Base-by-base conservation (phyloP, 1,139 yeast genomes). In the Yamadazyma diospyri region DNA sequence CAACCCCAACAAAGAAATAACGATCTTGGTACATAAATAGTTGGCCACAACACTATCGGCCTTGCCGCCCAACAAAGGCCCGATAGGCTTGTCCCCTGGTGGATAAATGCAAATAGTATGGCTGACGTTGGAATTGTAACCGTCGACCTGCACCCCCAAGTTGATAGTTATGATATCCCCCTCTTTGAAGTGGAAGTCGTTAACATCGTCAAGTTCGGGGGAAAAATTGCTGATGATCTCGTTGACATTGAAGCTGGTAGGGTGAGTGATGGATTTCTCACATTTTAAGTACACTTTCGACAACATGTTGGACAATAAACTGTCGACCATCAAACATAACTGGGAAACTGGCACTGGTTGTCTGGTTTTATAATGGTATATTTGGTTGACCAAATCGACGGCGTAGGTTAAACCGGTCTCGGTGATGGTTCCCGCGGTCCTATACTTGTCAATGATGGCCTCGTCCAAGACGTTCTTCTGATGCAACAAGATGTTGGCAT, bases 41-140 rank as follows among this genome's bases (percentile, higher is more conserved):
- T 94, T 74, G 13, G 97, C 98, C 48, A 89, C 81, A 29, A 84
- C 62, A 18, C 95, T 92, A 61, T 92, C 97, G 11, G 98, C 96
- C 46, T 80, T 77, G 37, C 78, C 58, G 8, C 97, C 97, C 38
- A 83, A 67, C 40, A 86, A 66, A 15, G 97, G 97, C 17, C 87
- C 92, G 29, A 72, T 57, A 31, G 89, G 92, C 43, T 62, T 69
- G 7, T 48, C 49, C 37, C 77, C 82, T 40, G 73, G 78, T 37
- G 92, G 94, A 47, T 77, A 82, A 36, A 89, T 80, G 24, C 88
- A 94, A 40, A 87, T 56, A 4, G 97, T 88, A 57, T 92, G 98
- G 19, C 94, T 77, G 6, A 77, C 79, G 52, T 79, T 78, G 4
- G 95, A 81, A 12, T 97, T 84, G 62, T 89, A 92, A 32, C 98